Evolutionary conservation across 768 basidiomycete genomes (phyloP).

Genomic region (Lyophyllum decastes): DNA sequence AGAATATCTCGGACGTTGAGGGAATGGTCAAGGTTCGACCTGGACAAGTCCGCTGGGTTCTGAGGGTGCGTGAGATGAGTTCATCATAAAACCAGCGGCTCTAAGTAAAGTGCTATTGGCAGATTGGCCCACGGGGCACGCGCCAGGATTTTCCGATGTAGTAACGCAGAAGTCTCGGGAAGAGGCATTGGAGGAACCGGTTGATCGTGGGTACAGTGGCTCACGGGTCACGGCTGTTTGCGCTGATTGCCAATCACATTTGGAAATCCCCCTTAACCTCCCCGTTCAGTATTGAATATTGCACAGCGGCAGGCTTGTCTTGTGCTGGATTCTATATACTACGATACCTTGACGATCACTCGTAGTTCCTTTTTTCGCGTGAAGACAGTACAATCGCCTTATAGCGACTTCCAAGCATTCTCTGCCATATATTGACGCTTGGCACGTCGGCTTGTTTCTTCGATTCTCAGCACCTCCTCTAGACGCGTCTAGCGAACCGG

Average conservation of each 20-base stretch:
- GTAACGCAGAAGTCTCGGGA: conserved; percentile 32
- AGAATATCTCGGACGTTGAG: background rate
- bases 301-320: background rate
- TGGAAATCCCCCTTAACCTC: background rate
- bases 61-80: conserved; percentile 3
- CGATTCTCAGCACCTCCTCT: background rate
- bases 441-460: background rate
- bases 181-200: background rate
- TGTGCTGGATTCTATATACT: background rate
- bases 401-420: background rate
- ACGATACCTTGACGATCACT: conserved; percentile 1
- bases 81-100: conserved; percentile 4
- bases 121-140: conserved; percentile 22
- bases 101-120: conserved; percentile 3
- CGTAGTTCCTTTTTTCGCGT: background rate
- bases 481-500: background rate
- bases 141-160: conserved; percentile 28
- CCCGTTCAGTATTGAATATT: too few species aligned
- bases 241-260: conserved; percentile 9
- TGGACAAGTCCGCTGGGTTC: background rate
- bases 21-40: background rate
- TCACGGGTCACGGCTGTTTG: background rate
- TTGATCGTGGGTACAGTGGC: background rate
- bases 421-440: background rate
- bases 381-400: background rate